Conservation (phyloP, 108 stramenopile species). For the Fragilariopsis cylindrus region DNA sequence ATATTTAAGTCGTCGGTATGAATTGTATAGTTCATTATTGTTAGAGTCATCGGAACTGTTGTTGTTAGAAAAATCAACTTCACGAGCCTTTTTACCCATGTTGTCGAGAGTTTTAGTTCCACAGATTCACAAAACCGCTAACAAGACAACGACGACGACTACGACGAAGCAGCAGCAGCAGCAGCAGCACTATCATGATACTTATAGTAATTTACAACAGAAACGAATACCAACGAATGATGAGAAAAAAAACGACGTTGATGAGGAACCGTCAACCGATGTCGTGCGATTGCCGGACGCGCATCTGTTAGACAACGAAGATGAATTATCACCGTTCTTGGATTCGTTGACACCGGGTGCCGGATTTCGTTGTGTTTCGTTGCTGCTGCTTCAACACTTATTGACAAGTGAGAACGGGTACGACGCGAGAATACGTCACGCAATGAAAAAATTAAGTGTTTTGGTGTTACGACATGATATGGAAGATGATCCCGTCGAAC, state of each 20-base stretch:
- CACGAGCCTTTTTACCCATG: slow-evolving; percentile 77
- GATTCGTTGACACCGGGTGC: slow-evolving; percentile 77
- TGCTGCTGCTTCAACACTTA: slow-evolving; percentile 74
- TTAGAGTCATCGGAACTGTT: slow-evolving; percentile 63
- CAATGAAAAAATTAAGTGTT: slow-evolving; percentile 78
- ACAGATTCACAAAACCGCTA: background rate
- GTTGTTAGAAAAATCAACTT: slow-evolving; percentile 60
- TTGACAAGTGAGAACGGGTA: slow-evolving; percentile 66
- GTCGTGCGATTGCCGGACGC: background rate
- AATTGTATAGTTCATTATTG: slow-evolving; percentile 59
- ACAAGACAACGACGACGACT: background rate
- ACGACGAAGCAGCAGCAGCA: background rate
- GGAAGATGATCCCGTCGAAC: slow-evolving; percentile 44
- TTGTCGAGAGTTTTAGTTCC: slow-evolving; percentile 57
- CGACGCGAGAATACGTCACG: slow-evolving; percentile 78
- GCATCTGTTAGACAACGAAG: slow-evolving; percentile 37
- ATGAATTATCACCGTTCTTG: slow-evolving; percentile 74
- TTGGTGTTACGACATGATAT: slow-evolving; percentile 71
- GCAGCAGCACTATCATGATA: background rate
- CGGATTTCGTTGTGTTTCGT: slow-evolving; percentile 74
- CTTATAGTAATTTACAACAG: background rate
- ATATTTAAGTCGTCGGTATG: slow-evolving; percentile 66
- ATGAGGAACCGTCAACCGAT: background rate
- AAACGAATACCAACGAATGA: slow-evolving; percentile 13
- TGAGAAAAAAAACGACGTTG: slow-evolving; percentile 8